Conservation (phyloP, 768 basidiomycete species). For the Clitopilus hobsonii region DNA sequence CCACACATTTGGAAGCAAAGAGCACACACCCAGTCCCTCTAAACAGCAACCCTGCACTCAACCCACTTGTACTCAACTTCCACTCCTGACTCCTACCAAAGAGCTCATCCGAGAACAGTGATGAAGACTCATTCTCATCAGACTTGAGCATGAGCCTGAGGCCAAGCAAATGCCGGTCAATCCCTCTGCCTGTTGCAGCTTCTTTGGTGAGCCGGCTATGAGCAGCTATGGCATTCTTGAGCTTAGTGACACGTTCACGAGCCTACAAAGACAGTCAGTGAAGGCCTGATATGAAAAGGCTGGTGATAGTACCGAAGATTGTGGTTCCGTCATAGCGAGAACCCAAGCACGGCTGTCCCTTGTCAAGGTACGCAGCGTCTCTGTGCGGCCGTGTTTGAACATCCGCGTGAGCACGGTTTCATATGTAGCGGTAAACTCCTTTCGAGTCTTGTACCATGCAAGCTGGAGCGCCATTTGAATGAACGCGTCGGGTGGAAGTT, state of each 20-base stretch:
- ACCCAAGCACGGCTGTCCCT: conserved; percentile 75
- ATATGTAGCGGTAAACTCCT: conserved; percentile 81
- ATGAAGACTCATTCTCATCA: conserved; percentile 47
- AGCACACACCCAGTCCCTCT: conserved; percentile 72
- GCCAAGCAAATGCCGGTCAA: conserved; percentile 90
- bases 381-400: conserved; percentile 85
- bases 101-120: conserved; percentile 73
- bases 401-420: conserved; percentile 88
- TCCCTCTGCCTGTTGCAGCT: conserved; percentile 77
- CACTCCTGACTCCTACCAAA: conserved; percentile 75
- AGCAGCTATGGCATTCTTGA: conserved; percentile 63
- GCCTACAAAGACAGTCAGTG: conserved; percentile 17
- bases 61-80: conserved; percentile 86
- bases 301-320: conserved; percentile 34
- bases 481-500: conserved; percentile 72
- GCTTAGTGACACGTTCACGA: conserved; percentile 36
- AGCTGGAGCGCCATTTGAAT: conserved; percentile 91
- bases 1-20: neutral
- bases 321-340: conserved; percentile 61
- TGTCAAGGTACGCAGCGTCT: conserved; percentile 78
- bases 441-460: conserved; percentile 81
- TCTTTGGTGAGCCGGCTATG: conserved; percentile 73
- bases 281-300: neutral
- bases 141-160: conserved; percentile 60
- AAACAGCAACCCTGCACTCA: conserved; percentile 84